These are phyloP conservation scores for Leptodermis oblonga DNA, from an alignment of 257 asterid species.

Conservation along the genomic window DNA sequence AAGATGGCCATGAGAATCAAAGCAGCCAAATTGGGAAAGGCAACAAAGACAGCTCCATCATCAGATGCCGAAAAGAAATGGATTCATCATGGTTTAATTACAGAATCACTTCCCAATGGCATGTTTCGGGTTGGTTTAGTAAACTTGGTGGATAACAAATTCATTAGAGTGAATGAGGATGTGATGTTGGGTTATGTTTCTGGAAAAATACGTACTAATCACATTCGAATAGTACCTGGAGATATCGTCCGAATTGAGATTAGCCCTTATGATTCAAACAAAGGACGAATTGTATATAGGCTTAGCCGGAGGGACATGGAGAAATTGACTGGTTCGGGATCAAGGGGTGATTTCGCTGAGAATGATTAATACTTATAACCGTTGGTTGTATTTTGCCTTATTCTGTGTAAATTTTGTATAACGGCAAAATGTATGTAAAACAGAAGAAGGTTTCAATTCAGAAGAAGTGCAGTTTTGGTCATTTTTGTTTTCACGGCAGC, in stretches of 20 bases:
- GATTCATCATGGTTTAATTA: background rate
- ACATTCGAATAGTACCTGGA: slow-evolving; percentile 2
- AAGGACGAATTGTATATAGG: slow-evolving; percentile 8
- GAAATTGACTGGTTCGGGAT: background rate
- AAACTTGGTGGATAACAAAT: slow-evolving; percentile 1
- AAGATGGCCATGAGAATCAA: background rate
- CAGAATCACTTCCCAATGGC: slow-evolving; percentile 13
- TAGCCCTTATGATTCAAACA: slow-evolving; percentile 2
- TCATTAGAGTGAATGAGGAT: slow-evolving; percentile 2
- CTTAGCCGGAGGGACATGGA: slow-evolving; percentile 6
- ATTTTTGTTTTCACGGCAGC: too few species aligned
- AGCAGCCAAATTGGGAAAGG: slow-evolving; percentile 7
- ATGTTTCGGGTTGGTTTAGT: slow-evolving; percentile 13
- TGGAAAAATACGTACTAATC: slow-evolving; percentile 9
- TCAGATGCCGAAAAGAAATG: slow-evolving; percentile 6
- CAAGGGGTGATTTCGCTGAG: background rate
- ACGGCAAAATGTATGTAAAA: too few species aligned
- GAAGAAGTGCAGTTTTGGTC: too few species aligned
- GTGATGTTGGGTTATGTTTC: slow-evolving; percentile 9
- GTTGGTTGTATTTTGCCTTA: background rate
- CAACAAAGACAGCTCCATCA: background rate
- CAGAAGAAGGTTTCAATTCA: too few species aligned
- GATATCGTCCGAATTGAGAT: slow-evolving; percentile 9
- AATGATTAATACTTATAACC: too few species aligned
- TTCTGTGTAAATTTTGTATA: too few species aligned